Conservation (phyloP, 495 filamentous ascomycete genomes). For the Platismatia glauca region DNA sequence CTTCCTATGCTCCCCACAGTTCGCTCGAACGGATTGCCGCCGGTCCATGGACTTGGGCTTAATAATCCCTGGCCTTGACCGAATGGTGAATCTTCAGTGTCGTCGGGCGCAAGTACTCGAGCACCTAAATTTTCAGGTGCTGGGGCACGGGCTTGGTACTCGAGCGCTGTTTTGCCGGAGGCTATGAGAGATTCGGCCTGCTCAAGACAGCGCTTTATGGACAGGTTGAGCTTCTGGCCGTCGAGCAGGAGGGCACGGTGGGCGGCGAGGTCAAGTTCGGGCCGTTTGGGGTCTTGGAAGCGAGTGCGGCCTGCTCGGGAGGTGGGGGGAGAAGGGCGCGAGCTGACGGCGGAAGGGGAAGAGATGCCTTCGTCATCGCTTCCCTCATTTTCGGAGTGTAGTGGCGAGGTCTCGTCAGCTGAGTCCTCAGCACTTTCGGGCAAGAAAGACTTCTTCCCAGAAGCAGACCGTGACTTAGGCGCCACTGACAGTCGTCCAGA, state of each 20-base stretch:
- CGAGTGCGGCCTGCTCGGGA: constrained; percentile 38
- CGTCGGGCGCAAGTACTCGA: constrained; percentile 62
- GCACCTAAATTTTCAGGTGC: constrained; percentile 71
- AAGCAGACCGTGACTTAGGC: constrained; percentile 37
- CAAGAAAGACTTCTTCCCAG: constrained; percentile 28
- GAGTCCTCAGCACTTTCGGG: constrained; percentile 30
- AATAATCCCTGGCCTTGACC: constrained; percentile 17
- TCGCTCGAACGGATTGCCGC: constrained; percentile 16
- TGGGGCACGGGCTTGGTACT: constrained; percentile 62
- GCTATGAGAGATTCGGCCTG: constrained; percentile 85
- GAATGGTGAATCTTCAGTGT: constrained; percentile 42
- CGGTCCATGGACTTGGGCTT: constrained; percentile 9
- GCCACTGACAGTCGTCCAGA: constrained; percentile 59
- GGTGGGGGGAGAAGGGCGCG: constrained; percentile 29
- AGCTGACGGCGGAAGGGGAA: constrained; percentile 21
- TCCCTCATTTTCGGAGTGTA: constrained; percentile 23
- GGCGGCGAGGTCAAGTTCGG: constrained; percentile 74
- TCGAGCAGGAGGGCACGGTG: constrained; percentile 82
- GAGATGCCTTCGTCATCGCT: constrained; percentile 42
- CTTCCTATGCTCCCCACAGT: constrained; percentile 10
- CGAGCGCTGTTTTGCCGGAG: constrained; percentile 78
- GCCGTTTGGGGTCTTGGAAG: constrained; percentile 59
- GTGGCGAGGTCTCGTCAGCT: constrained; percentile 28
- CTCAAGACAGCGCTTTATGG: constrained; percentile 73
- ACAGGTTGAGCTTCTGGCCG: constrained; percentile 89